Base-by-base conservation (phyloP, 2,329 filamentous ascomycete species). In the Calonectria pseudoreteaudii region DNA sequence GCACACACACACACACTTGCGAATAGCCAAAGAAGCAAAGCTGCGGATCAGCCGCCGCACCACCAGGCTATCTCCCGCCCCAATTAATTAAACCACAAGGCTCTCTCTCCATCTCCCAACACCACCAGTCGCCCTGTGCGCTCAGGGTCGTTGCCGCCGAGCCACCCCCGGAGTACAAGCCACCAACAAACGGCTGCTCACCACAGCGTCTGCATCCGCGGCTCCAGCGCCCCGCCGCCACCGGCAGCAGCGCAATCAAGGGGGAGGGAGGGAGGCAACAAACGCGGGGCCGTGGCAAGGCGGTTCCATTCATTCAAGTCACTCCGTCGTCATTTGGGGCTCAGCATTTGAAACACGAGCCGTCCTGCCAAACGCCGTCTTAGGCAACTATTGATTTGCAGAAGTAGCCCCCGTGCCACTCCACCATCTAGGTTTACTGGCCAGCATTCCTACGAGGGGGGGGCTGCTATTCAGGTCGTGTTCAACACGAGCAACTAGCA, bases 41-140 rank as follows among this genome's bases (percentile, higher is more conserved):
- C 60, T 50, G 60, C 50, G 31, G 31, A 58, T 53, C 68, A 71
- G 68, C 68, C 60, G 60, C 58, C 60, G 41, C 49, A 58, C 58
- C 44, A 70, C 60, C 9, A 23, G 26, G 28, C 16, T 13, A 50
- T 66, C 64, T 20, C 34, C 44, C 30, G 68, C 68, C 68, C 52
- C 66, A 47, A 30, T 64, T 36, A 60, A 68, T 38, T 68, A 38
- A 28, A 9, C 52, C 66, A 4, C 38, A 41, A 41, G 30, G 26
- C 50, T 38, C 10, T 31, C 30, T 31, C 30, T 34, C 31, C 23
- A 44, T 31, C 60, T 44, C 31, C 20, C 41, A 47, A 20, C 41
- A 23, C 58, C 30, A 44, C 56, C 30, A 58, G 10, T 20, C 34
- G 44, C n/a, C 6, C 52, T 16, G 50, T 8, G n/a, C 56, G 56